Evolutionary conservation across 805 yeast species (phyloP).

Genomic region (Sungouiella blattae): DNA sequence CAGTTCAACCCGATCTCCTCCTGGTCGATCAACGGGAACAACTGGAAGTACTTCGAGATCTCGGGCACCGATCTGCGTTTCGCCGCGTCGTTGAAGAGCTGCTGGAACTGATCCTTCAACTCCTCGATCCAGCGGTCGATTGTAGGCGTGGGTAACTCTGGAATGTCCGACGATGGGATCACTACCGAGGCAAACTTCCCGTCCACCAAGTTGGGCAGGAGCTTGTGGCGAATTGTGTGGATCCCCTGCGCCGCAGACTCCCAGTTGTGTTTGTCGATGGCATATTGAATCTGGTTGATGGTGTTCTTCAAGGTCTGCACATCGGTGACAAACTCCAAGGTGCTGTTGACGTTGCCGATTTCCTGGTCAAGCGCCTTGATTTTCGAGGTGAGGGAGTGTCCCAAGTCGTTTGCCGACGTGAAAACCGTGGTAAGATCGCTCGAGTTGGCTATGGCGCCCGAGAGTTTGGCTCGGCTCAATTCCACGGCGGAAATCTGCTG

Average conservation of each 20-base stretch:
- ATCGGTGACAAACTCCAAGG: constrained; percentile 61
- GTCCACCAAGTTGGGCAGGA: constrained; percentile 51
- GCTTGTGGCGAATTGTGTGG: constrained; percentile 27
- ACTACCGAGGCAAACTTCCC: constrained; percentile 75
- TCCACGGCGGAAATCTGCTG: constrained; percentile 49
- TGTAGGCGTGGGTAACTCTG: constrained; percentile 66
- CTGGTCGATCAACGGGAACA: constrained; percentile 83
- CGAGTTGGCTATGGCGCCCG: constrained; percentile 56
- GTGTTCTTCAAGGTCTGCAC: constrained; percentile 65
- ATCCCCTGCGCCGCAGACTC: constrained; percentile 74
- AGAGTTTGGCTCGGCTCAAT: constrained; percentile 58
- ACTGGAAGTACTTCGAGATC: constrained; percentile 74
- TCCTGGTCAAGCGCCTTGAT: constrained; percentile 71
- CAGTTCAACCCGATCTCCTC: constrained; percentile 68
- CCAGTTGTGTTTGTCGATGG: constrained; percentile 70
- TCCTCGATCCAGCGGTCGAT: constrained; percentile 57
- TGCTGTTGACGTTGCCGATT: constrained; percentile 56
- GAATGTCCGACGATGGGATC: constrained; percentile 83
- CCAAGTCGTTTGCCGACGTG: constrained; percentile 59
- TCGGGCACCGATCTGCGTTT: constrained; percentile 58
- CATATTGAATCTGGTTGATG: constrained; percentile 61
- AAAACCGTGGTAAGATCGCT: constrained; percentile 52
- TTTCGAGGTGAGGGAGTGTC: constrained; percentile 62
- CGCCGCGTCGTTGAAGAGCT: constrained; percentile 72
- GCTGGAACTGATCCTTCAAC: constrained; percentile 53